Base-by-base conservation (phyloP, 2,329 filamentous ascomycete species). In the Aschersonia sp. region DNA sequence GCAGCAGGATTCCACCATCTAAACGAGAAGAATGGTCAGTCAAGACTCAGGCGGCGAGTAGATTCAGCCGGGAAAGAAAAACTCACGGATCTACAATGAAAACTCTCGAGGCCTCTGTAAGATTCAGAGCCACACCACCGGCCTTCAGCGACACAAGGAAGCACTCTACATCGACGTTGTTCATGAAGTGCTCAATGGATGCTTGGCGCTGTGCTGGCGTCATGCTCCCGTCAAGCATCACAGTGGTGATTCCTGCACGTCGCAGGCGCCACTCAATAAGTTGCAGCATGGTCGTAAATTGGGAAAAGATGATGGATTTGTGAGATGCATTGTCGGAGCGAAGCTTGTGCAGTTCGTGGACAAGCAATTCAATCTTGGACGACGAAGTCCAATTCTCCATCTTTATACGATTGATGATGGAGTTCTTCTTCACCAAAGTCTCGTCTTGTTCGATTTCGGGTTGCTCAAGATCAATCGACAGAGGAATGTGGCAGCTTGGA, bases 1-100 rank as follows among this genome's bases (percentile, higher is more conserved):
- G 91, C 91, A n/a, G 89, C 89, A n/a, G 92, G 92, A 56, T 97
- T 97, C 92, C 92, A 98, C 92, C 92, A 97, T 56, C 85, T n/a
- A 20, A 20, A 20, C 20, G 20, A 20, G 20, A 20, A 20, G 20
- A 20, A 20, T 20, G 20, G 20, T 20, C 20, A 20, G 20, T 20
- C 20, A 20, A 20, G 20, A 20, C 20, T 20, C 20, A 20, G 20
- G 20, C 20, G 20, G 20, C 20, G 20, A 20, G 20, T 20, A 20
- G 20, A 20, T 20, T 20, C 20, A 20, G 20, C 20, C 20, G 20
- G 20, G 20, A 20, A 4, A 12, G 7, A 38, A 38, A 2, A 38
- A 83, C 85, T 77, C 78, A 89, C 73, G 92, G 92, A 59, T 98
- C 92, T 50, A 97, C 82, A 51, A 97, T 96, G 64, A 95, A 97